phyloP scores from a whole-genome alignment of 78 protist genomes.

The Creolimax fragrantissima region DNA sequence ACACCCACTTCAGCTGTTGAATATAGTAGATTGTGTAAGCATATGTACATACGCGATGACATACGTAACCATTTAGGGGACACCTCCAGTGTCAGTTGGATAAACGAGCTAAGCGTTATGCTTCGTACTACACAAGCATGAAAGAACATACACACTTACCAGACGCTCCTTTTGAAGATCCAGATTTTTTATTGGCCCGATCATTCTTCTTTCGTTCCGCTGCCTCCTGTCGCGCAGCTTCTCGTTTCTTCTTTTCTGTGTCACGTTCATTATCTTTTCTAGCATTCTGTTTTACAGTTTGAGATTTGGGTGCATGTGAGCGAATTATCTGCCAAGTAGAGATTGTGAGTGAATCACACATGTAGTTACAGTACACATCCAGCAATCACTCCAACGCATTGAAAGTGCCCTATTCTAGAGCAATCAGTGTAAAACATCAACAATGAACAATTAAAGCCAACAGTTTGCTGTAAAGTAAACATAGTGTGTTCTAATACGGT shows the following conservation, averaged over 20 bases:
- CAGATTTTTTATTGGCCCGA: neutral
- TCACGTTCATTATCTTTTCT: neutral
- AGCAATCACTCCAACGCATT: no score
- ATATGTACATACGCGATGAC: no score
- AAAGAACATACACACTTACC: neutral
- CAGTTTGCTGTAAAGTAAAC: neutral
- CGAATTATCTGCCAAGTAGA: no score
- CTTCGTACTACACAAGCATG: no score
- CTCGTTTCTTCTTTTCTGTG: neutral
- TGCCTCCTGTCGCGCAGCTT: neutral
- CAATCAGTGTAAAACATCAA: neutral
- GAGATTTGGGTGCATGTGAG: neutral
- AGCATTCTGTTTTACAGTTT: neutral
- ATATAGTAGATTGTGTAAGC: no score
- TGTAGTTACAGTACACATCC: no score
- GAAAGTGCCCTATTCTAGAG: neutral
- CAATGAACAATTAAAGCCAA: neutral
- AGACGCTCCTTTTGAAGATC: neutral
- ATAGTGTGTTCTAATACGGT: neutral
- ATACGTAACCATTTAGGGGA: no score
- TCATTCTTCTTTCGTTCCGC: neutral
- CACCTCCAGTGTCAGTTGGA: no score
- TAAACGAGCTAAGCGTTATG: no score
- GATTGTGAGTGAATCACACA: no score
- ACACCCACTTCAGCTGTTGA: conserved; percentile 7